Base-by-base conservation (phyloP, 1,139 yeast species). In the Candida sanyaensis region DNA sequence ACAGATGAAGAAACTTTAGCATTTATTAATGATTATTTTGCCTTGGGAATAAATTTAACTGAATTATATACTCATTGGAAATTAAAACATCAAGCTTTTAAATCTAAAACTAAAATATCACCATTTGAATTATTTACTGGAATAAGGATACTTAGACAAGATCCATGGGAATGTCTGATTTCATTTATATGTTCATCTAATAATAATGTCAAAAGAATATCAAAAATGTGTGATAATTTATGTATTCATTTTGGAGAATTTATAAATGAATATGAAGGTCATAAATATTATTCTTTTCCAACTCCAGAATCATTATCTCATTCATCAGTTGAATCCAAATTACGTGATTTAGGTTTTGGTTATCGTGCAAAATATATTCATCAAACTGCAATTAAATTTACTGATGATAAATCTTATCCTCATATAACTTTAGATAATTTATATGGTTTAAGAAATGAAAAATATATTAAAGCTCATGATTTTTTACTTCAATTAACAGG, bases 141-240 rank as follows among this genome's bases (percentile, higher is more conserved):
- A 0, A 84, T 92, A 27, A 71, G 98, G 36, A 88, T 91, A 50
- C 76, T 92, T 29, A 76, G 92, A 44, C 98, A 93, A 64, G 97
- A 92, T 55, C 99, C 99, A 0, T 93, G 98, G 98, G 99, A 95
- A 60, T 90, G 95, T 39, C 71, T 90, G 42, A 69, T 93, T 21
- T 87, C 95, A 2, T 93, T 93, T 57, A 95, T 93, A 23, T 93
- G 99, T 65, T 89, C 97, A 4, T 86, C 96, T n/a, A 93, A 93
- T 65, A 93, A 93, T 66, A 95, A 93, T 60, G 96, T 93, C 49
- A 89, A 92, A 61, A 76, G 99, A 39, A 95, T 95, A 42, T 87
- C 97, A 2, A 87, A 86, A 58, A 91, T 95, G 97, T 95, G 97
- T 61, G 92, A 90, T 53, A 79, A 78, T 48, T 70, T 93, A 40